Evolutionary conservation across 1,139 yeast genomes (phyloP).

Genomic region (Hansenula lynferdii): DNA sequence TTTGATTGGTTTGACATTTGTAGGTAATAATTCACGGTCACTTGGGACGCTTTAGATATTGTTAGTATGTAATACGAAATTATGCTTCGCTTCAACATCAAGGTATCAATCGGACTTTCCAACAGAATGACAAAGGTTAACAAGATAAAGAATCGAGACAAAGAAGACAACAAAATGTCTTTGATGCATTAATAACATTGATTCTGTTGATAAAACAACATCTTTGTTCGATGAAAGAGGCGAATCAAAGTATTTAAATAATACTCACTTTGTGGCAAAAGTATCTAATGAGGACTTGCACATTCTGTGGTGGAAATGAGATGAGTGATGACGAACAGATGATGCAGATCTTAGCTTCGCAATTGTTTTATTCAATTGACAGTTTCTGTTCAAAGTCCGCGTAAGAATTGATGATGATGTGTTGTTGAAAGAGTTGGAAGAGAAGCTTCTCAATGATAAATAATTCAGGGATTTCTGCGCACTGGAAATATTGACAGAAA

Average conservation of each 20-base stretch:
- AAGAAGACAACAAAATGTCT: background rate
- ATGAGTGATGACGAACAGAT: slow-evolving; percentile 1
- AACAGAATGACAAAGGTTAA: slow-evolving; percentile 3
- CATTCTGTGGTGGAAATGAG: slow-evolving; percentile 5
- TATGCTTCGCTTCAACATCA: too few relatives aligned
- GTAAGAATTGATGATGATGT: background rate
- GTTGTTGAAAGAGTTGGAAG: background rate
- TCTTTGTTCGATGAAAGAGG: too few relatives aligned
- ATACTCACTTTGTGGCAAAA: slow-evolving; percentile 18
- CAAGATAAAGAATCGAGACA: background rate
- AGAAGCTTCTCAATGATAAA: background rate
- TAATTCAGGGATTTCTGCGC: background rate
- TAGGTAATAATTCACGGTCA: slow-evolving; percentile 62
- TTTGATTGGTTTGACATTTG: slow-evolving; percentile 66
- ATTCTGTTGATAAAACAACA: background rate
- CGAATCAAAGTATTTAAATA: background rate
- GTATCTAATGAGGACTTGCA: slow-evolving; percentile 10
- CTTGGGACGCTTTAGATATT: slow-evolving; percentile 15
- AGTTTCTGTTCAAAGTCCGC: background rate
- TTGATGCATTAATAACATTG: background rate
- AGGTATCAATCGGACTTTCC: background rate
- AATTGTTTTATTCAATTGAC: background rate
- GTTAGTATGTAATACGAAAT: slow-evolving; percentile 10
- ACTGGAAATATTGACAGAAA: slow-evolving; percentile 1
- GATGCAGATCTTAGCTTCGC: background rate